Conservation (phyloP, 306 rosid genomes). For the Oxytropis ochrocephala region DNA sequence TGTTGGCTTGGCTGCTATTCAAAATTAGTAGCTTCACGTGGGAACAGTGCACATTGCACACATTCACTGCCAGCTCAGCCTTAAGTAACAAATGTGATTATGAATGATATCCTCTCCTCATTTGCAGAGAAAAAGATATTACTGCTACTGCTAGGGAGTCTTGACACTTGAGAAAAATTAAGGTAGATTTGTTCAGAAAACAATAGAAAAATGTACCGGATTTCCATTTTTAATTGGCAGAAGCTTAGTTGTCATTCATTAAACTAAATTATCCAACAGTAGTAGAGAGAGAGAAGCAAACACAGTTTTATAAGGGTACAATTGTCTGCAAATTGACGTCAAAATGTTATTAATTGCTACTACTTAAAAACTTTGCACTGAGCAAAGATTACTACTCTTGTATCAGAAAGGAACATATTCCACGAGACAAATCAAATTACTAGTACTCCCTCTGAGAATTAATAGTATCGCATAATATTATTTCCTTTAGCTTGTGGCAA, state of each 20-base stretch:
- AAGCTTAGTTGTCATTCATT: conserved; percentile 21
- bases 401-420: too few species aligned
- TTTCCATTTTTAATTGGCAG: not conserved
- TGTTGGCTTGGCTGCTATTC: not conserved
- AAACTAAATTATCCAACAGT: not conserved
- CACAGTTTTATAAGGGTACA: not conserved
- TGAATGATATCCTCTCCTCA: too few species aligned
- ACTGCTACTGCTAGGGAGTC: conserved; percentile 13
- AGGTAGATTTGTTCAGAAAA: not conserved
- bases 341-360: not conserved
- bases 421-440: too few species aligned
- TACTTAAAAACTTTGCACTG: too few species aligned
- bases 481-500: not conserved
- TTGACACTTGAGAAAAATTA: conserved; percentile 11
- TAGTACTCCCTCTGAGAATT: too few species aligned
- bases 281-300: not conserved
- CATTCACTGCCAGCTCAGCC: conserved; percentile 2
- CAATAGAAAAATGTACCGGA: not conserved
- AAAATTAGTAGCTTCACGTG: conserved; percentile 27
- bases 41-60: not conserved
- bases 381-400: too few species aligned
- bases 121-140: not conserved
- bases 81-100: not conserved
- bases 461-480: too few species aligned
- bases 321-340: conserved; percentile 18